These are phyloP conservation scores for Scheffersomyces titani DNA, from an alignment of 1,139 yeast species.

Conservation along the genomic window DNA sequence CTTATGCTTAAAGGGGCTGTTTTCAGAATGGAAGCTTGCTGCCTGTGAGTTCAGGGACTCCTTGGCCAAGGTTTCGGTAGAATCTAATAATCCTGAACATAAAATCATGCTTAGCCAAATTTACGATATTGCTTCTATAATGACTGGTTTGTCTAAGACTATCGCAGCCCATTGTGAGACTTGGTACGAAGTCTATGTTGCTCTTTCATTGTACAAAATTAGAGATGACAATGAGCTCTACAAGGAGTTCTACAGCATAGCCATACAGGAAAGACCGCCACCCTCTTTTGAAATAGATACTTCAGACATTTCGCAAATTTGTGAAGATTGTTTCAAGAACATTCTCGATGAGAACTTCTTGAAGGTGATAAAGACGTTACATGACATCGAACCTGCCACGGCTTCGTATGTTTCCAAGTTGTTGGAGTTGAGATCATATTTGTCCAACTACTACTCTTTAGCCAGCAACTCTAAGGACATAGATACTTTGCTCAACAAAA, in stretches of 20 bases:
- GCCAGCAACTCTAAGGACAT: constrained; percentile 13
- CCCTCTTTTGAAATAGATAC: constrained; percentile 14
- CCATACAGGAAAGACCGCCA: constrained; percentile 39
- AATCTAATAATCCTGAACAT: constrained; percentile 20
- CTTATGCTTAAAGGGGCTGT: constrained; percentile 43
- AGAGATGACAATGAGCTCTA: constrained; percentile 39
- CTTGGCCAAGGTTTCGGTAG: constrained; percentile 18
- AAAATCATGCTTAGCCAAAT: constrained; percentile 39
- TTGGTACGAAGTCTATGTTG: constrained; percentile 75
- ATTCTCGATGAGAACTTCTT: constrained; percentile 60
- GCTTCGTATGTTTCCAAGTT: constrained; percentile 67
- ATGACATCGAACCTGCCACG: constrained; percentile 63
- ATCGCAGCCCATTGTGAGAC: constrained; percentile 49
- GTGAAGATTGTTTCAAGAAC: constrained; percentile 63
- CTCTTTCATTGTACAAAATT: constrained; percentile 63
- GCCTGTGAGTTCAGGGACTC: constrained; percentile 53
- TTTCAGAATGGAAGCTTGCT: constrained; percentile 51
- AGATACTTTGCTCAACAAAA: constrained; percentile 19
- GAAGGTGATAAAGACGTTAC: constrained; percentile 60
- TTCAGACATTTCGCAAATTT: constrained; percentile 33
- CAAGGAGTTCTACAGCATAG: constrained; percentile 32
- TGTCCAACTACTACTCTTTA: constrained; percentile 46
- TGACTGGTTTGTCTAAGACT: constrained; percentile 57
- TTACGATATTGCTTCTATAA: constrained; percentile 41
- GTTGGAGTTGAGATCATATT: constrained; percentile 63